Evolutionary conservation across 164 flowering plant species (phyloP).

Genomic region (Berberis thunbergii): DNA sequence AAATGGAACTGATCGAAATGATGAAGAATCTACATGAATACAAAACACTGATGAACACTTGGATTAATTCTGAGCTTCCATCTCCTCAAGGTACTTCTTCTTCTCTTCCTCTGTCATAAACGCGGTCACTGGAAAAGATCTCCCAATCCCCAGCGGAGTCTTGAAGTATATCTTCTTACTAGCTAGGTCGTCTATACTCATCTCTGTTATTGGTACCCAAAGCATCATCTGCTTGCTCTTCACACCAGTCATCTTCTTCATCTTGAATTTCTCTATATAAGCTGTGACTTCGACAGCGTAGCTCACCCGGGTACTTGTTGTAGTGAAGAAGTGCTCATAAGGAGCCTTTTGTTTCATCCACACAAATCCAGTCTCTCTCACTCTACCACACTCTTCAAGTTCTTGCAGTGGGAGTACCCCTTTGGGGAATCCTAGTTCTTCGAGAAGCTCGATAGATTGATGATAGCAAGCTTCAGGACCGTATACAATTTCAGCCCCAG

Average conservation of each 20-base stretch:
- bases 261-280: constrained; percentile 62
- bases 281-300: constrained; percentile 72
- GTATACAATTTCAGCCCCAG: constrained; percentile 58
- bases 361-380: constrained; percentile 68
- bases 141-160: constrained; percentile 15
- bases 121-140: constrained; percentile 17
- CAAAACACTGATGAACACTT: too few species aligned
- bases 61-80: neutral
- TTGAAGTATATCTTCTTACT: constrained; percentile 24
- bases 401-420: constrained; percentile 67
- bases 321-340: constrained; percentile 58
- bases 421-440: constrained; percentile 76
- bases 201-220: constrained; percentile 84
- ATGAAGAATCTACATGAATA: too few species aligned
- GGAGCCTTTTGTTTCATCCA: constrained; percentile 88
- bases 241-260: constrained; percentile 72
- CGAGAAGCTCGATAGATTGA: constrained; percentile 49
- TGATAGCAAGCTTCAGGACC: constrained; percentile 60
- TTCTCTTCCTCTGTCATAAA: constrained; percentile 17
- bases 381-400: constrained; percentile 76
- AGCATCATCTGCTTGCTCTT: constrained; percentile 70
- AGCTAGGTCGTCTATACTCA: constrained; percentile 52
- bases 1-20: too few species aligned
- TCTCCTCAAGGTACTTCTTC: constrained; percentile 1
- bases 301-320: constrained; percentile 51